Conservation (phyloP, 805 yeast species). For the Candida gorgasii region DNA sequence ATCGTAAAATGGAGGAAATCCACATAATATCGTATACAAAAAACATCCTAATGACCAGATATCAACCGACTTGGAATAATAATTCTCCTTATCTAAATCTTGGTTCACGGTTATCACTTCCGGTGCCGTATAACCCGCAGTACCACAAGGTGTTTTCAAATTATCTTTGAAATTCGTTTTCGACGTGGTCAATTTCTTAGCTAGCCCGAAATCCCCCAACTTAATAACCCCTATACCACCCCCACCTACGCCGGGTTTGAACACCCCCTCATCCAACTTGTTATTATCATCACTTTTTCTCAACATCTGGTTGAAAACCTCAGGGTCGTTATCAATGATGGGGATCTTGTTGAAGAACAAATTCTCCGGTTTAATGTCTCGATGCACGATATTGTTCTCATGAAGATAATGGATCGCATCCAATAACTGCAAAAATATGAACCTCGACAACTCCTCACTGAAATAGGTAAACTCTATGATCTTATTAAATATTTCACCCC, state of each 20-base stretch:
- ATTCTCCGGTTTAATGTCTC: slow-evolving; percentile 84
- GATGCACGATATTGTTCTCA: slow-evolving; percentile 66
- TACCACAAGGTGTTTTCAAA: slow-evolving; percentile 74
- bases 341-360: slow-evolving; percentile 61
- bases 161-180: slow-evolving; percentile 12
- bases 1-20: slow-evolving; percentile 77
- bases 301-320: slow-evolving; percentile 25
- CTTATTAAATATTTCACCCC: slow-evolving; percentile 82
- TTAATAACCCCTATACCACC: slow-evolving; percentile 66
- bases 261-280: slow-evolving; percentile 64
- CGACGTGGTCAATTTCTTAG: slow-evolving; percentile 48
- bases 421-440: slow-evolving; percentile 71
- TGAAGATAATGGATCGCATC: slow-evolving; percentile 70
- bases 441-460: slow-evolving; percentile 69
- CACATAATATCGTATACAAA: slow-evolving; percentile 65
- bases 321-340: slow-evolving; percentile 39
- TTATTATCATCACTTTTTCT: slow-evolving; percentile 59
- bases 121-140: slow-evolving; percentile 76
- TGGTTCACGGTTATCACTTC: slow-evolving; percentile 54
- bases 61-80: slow-evolving; percentile 66
- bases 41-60: slow-evolving; percentile 78
- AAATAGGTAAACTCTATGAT: slow-evolving; percentile 77
- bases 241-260: slow-evolving; percentile 53
- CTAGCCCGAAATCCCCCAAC: slow-evolving; percentile 70
- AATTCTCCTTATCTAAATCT: slow-evolving; percentile 34